A percentile compares a stretch with the other conserved stretches of the same genome.
phyloP scores from a whole-genome alignment of 2,329 filamentous ascomycete species.

The Phaeosphaeria sp. region DNA sequence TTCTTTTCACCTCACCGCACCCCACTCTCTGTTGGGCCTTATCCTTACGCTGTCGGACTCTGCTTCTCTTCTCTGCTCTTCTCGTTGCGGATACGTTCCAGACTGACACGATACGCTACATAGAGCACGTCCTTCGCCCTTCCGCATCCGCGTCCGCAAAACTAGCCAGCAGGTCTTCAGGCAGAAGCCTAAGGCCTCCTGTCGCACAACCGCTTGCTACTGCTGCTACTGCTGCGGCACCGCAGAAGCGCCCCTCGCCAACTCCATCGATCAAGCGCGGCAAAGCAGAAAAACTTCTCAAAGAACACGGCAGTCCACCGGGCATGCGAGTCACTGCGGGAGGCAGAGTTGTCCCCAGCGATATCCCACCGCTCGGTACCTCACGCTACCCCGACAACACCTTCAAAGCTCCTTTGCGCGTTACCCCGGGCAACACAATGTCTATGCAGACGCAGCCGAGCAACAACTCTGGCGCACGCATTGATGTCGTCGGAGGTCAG shows the following conservation, averaged over 20 bases:
- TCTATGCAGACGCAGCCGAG: constrained; percentile 29
- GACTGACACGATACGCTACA: neutral
- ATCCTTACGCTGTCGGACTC: too few species aligned
- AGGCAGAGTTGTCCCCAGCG: constrained; percentile 60
- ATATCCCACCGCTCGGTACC: constrained; percentile 42
- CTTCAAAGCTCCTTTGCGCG: constrained; percentile 34
- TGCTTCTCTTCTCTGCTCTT: neutral
- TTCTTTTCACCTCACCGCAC: neutral
- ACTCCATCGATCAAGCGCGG: constrained; percentile 59
- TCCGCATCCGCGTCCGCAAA: constrained; percentile 49
- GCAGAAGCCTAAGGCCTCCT: constrained; percentile 33
- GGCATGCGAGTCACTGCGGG: constrained; percentile 60
- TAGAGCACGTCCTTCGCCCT: constrained; percentile 51
- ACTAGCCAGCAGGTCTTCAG: constrained; percentile 29
- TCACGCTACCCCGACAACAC: constrained; percentile 40
- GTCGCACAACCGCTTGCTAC: constrained; percentile 18
- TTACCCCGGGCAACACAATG: constrained; percentile 31
- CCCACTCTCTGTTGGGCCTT: neutral
- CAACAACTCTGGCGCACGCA: constrained; percentile 27
- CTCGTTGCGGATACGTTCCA: neutral
- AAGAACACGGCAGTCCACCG: constrained; percentile 59
- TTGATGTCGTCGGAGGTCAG: constrained; percentile 41
- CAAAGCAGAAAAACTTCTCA: constrained; percentile 58
- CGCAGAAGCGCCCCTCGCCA: constrained; percentile 53
- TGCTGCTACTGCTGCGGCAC: too few species aligned